phyloP scores from a whole-genome alignment of 306 rosid genomes.

The Casuarina glauca region DNA sequence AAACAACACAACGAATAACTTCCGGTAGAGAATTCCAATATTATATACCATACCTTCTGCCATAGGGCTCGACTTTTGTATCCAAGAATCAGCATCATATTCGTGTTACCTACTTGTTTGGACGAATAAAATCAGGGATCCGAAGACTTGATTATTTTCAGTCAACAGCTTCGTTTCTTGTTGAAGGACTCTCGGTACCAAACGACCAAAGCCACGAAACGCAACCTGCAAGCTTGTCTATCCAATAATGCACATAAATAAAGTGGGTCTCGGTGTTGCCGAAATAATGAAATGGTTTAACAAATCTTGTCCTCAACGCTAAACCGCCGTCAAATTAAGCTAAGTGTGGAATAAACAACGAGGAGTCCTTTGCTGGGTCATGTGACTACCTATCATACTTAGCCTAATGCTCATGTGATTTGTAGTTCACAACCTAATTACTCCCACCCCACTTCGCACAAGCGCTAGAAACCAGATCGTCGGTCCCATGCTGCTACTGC shows the following conservation, averaged over 20 bases:
- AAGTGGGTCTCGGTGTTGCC: neutral
- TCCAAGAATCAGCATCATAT: neutral
- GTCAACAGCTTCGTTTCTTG: neutral
- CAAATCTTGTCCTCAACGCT: too few relatives aligned
- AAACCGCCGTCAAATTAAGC: neutral
- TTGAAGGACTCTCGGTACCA: neutral
- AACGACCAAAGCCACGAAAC: neutral
- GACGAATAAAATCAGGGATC: neutral
- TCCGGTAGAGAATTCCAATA: too few relatives aligned
- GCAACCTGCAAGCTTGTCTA: neutral
- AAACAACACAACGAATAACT: too few relatives aligned
- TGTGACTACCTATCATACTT: constrained; percentile 26
- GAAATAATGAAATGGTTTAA: neutral
- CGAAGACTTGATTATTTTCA: neutral
- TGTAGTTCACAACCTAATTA: too few relatives aligned
- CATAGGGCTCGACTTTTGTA: too few relatives aligned
- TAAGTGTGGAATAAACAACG: neutral
- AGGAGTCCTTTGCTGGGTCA: constrained; percentile 13
- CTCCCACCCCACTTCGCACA: too few relatives aligned
- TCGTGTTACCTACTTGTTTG: neutral
- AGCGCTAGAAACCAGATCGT: too few relatives aligned
- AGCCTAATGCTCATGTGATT: constrained; percentile 22
- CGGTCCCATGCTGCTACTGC: too few relatives aligned
- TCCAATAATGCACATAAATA: neutral
- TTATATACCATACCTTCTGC: too few relatives aligned